Percentiles rank a stretch among this genome's conserved stretches.
Conservation (phyloP, 177 flowering plant genomes). For the Vitis hybrid region DNA sequence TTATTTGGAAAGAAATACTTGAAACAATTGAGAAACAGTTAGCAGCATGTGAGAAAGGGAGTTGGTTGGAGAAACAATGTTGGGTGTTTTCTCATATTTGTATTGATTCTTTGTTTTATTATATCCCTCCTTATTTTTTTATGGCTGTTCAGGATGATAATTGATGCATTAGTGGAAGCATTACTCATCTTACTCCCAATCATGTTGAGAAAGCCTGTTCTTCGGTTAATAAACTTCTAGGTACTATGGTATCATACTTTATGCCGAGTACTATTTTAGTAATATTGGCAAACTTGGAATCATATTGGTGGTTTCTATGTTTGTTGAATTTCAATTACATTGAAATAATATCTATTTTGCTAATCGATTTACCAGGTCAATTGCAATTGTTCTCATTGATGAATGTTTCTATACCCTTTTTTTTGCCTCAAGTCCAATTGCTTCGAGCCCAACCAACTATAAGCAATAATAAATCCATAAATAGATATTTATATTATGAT, state of each 20-base stretch:
- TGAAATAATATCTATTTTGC: too few relatives aligned
- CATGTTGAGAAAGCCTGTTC: slow-evolving; percentile 77
- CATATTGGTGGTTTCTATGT: background rate
- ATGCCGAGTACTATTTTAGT: too few relatives aligned
- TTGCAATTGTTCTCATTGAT: too few relatives aligned
- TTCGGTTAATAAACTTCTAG: slow-evolving; percentile 61
- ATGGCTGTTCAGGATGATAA: slow-evolving; percentile 53
- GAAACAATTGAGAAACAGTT: slow-evolving; percentile 71
- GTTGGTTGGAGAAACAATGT: slow-evolving; percentile 78
- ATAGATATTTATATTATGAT: too few relatives aligned
- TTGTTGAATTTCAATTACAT: too few relatives aligned
- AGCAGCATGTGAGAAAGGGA: slow-evolving; percentile 50
- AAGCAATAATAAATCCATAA: too few relatives aligned
- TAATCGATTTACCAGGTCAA: too few relatives aligned
- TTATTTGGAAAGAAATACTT: slow-evolving; percentile 62
- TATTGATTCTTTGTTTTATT: background rate
- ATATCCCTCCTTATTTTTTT: background rate
- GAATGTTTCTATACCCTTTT: too few relatives aligned
- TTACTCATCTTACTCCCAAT: slow-evolving; percentile 66
- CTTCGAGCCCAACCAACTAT: too few relatives aligned
- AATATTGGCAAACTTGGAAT: background rate
- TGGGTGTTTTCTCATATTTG: background rate
- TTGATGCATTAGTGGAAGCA: slow-evolving; percentile 65
- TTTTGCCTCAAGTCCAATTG: too few relatives aligned
- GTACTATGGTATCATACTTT: slow-evolving; percentile 18